phyloP scores from a whole-genome alignment of 306 rosid genomes.

The Luffa aegyptiaca region DNA sequence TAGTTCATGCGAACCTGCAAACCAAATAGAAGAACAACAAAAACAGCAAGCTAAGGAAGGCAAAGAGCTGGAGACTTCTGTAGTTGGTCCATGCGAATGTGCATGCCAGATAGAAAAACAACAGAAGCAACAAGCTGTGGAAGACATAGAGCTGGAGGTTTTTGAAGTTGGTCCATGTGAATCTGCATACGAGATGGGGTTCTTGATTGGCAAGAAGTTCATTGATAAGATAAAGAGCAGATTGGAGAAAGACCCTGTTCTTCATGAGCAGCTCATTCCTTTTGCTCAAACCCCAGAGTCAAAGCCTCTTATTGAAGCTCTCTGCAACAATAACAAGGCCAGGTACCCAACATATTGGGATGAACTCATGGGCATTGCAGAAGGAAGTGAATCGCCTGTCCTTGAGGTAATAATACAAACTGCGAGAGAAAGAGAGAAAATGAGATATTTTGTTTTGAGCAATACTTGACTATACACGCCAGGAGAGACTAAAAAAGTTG shows the following conservation, averaged over 20 bases:
- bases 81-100: too few species aligned
- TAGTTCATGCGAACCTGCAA: constrained; percentile 17
- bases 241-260: constrained; percentile 41
- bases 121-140: background rate
- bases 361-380: constrained; percentile 55
- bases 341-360: constrained; percentile 66
- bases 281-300: constrained; percentile 45
- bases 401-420: constrained; percentile 39
- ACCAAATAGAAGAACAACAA: constrained; percentile 11
- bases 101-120: too few species aligned
- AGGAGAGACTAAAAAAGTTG: too few species aligned
- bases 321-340: constrained; percentile 28
- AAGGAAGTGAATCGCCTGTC: constrained; percentile 58
- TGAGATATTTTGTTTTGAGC: background rate
- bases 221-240: constrained; percentile 40
- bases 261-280: constrained; percentile 55
- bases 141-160: background rate
- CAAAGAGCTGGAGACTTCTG: background rate
- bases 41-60: background rate
- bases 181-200: constrained; percentile 37
- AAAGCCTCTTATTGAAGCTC: constrained; percentile 40
- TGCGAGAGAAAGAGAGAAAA: background rate
- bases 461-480: too few species aligned
- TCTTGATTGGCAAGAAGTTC: constrained; percentile 55
- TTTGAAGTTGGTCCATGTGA: constrained; percentile 26